A percentile compares a stretch with the other conserved stretches of the same genome.
Evolutionary conservation across 2,329 filamentous ascomycete genomes (phyloP).

Genomic region (Aspergillus pseudoterreus): DNA sequence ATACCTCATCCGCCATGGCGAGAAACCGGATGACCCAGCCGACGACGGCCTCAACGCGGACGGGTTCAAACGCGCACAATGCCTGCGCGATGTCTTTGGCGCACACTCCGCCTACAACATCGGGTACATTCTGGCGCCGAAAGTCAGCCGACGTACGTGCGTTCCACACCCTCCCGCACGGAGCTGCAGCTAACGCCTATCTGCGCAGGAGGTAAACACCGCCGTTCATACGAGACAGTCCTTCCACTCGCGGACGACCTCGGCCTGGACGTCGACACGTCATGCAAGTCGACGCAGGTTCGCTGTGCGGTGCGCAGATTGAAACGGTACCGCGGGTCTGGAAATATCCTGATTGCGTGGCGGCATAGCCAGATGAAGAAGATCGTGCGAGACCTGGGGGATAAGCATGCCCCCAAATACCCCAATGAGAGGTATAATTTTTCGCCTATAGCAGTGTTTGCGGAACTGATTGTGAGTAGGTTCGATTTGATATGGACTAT

Average conservation of each 20-base stretch:
- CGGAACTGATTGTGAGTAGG: constrained; percentile 12
- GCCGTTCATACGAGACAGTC: constrained; percentile 22
- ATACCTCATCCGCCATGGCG: constrained; percentile 30
- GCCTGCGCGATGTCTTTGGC: constrained; percentile 25
- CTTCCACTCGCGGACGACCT: constrained; percentile 25
- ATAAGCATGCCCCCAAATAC: constrained; percentile 19
- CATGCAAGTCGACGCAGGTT: constrained; percentile 21
- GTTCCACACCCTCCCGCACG: no score
- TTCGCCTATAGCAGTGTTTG: not conserved
- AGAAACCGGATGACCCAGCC: constrained; percentile 21
- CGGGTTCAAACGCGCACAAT: constrained; percentile 24
- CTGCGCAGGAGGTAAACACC: constrained; percentile 11
- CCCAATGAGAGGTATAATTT: constrained; percentile 20
- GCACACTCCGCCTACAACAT: constrained; percentile 22
- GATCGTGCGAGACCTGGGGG: constrained; percentile 20
- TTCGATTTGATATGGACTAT: constrained; percentile 30
- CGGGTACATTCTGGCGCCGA: constrained; percentile 26
- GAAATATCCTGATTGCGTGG: constrained; percentile 29
- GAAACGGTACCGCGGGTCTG: constrained; percentile 17
- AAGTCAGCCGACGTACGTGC: constrained; percentile 17
- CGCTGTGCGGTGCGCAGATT: constrained; percentile 21
- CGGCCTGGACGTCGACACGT: constrained; percentile 23
- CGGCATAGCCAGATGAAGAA: constrained; percentile 23
- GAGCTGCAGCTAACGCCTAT: not conserved
- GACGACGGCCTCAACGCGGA: constrained; percentile 23